A percentile compares a stretch with the other conserved stretches of the same genome.
Evolutionary conservation across 2,329 filamentous ascomycete genomes (phyloP).

Genomic region (Pyrenophora seminiperda): DNA sequence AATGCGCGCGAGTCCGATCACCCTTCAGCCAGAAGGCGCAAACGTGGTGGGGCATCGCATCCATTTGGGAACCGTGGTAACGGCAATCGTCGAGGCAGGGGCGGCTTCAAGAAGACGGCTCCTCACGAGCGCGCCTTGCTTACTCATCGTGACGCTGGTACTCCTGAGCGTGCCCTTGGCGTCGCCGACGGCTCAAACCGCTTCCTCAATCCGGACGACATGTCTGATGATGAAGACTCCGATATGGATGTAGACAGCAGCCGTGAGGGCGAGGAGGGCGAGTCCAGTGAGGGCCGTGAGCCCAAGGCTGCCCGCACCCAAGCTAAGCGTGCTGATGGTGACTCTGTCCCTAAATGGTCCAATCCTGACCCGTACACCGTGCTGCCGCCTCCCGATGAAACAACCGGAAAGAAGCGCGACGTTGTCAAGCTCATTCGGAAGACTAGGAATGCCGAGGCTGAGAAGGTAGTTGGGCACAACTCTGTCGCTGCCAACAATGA

Average conservation of each 20-base stretch:
- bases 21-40: constrained; percentile 20
- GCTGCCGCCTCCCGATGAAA: constrained; percentile 77
- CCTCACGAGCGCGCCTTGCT: constrained; percentile 54
- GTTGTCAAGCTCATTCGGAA: constrained; percentile 92
- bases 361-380: constrained; percentile 94
- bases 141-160: constrained; percentile 48
- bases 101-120: constrained; percentile 34
- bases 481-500: constrained; percentile 64
- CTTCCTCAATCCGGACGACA: constrained; percentile 49
- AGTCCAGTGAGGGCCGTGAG: constrained; percentile 21
- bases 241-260: constrained; percentile 40
- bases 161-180: constrained; percentile 53
- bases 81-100: constrained; percentile 19
- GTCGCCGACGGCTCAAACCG: constrained; percentile 49
- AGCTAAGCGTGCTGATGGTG: constrained; percentile 32
- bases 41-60: constrained; percentile 23
- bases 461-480: constrained; percentile 61
- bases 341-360: constrained; percentile 77
- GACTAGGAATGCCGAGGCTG: constrained; percentile 67
- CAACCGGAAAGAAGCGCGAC: constrained; percentile 75
- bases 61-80: constrained; percentile 24
- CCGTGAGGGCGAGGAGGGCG: constrained; percentile 3
- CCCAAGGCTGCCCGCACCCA: constrained; percentile 32
- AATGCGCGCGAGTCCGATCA: constrained; percentile 17
- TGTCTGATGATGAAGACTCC: constrained; percentile 47